Conservation (phyloP, 192 early-diverging fungal species). For the Diversispora epigaea region DNA sequence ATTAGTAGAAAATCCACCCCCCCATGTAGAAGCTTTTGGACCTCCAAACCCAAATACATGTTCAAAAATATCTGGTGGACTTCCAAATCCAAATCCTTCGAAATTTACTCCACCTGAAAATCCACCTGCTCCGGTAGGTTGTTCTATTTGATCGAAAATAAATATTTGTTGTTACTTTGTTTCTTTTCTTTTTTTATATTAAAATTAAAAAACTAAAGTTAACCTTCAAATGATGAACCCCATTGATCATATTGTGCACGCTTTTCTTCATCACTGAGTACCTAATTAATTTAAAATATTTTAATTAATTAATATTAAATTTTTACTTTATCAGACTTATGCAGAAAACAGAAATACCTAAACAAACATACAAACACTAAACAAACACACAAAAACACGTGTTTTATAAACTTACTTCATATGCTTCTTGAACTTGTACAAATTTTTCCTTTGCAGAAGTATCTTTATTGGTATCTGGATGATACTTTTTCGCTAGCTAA, state of each 20-base stretch:
- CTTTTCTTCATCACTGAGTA: conserved; percentile 90
- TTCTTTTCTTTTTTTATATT: neutral
- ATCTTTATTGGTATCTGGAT: conserved; percentile 97
- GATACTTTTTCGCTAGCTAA: conserved; percentile 93
- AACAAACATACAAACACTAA: too few relatives aligned
- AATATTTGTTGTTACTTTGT: neutral
- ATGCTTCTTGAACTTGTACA: conserved; percentile 95
- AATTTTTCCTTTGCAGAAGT: conserved; percentile 92
- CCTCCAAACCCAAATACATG: conserved; percentile 44
- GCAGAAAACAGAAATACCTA: too few relatives aligned
- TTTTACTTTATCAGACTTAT: too few relatives aligned
- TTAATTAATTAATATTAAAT: neutral
- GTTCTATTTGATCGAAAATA: conserved; percentile 32
- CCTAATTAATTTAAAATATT: conserved; percentile 39
- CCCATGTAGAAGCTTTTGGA: conserved; percentile 30
- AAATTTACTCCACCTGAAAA: conserved; percentile 57
- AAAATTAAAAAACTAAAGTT: neutral
- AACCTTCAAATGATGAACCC: conserved; percentile 55
- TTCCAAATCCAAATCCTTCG: conserved; percentile 62
- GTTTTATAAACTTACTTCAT: conserved; percentile 53
- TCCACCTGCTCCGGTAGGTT: conserved; percentile 52
- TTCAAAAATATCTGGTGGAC: conserved; percentile 35
- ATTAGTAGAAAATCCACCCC: neutral
- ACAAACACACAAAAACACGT: too few relatives aligned
- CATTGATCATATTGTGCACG: conserved; percentile 90